Evolutionary conservation across 2,329 filamentous ascomycete species (phyloP), one percentile per base, ranked within the genome.

Genomic region (Cordyceps javanica): DNA sequence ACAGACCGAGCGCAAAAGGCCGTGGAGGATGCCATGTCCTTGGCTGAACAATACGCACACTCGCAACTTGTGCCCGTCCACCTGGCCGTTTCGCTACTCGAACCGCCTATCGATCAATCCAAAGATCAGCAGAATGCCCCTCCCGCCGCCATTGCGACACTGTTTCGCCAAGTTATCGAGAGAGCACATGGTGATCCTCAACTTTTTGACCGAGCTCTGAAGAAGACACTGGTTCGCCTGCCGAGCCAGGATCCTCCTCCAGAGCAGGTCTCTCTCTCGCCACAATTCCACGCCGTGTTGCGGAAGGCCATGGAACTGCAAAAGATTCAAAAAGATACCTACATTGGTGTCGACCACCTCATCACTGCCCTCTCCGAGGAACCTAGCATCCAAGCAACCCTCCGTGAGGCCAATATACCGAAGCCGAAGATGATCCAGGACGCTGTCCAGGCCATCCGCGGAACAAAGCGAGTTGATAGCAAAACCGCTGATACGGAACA

Each of bases 281-380:
- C 91, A 1, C 79, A 85, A 9, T 92, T 97, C 73, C 85, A 87
- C 61, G 90, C 88, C 65, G 82, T 97, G 58, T 80, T 99, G 53
- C 84, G 91, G 64, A 85, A 90, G 64, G 91, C 94, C 2, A 86
- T 89, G 71, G 91, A 97, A 32, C 74, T 99, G 56, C 93, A 95
- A 66, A 96, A 95, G 76, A 91, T 92, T n/a, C 94, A 99, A 68
- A 97, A 97, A 67, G 94, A 99, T 71, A 90, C 86, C 63, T 99
- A 86, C 72, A 90, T 99, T 62, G 94, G 93, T 41, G 87, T 97
- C 60, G 94, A 97, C 73, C 94, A 99, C 70, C 81, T 99, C 53
- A 97, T 99, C 68, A 86, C 87, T 61, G 86, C 90, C 2, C 79
- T 97, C 23, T 83, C 87, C 13, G 91, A 97, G 66, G 94, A 99